Evolutionary conservation across 495 filamentous ascomycete species (phyloP), one percentile per base, ranked within the genome.

Genomic region (Daldinia grandis): DNA sequence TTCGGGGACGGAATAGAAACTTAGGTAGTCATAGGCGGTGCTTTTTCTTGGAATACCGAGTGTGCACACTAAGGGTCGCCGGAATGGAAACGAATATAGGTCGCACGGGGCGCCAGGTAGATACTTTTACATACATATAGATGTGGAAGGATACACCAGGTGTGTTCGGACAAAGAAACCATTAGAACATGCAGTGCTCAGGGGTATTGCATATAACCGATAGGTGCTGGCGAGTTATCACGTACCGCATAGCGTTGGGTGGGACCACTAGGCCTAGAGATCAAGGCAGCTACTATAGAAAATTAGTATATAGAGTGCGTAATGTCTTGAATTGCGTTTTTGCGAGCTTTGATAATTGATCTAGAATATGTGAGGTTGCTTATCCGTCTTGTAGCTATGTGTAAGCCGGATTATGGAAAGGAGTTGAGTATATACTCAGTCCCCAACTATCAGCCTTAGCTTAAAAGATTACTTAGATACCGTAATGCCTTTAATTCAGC

Each of bases 41-140:
- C 49, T 54, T 63, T 62, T 64, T 53, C 59, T 19, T 58, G 57
- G 53, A 28, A 67, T 68, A 50, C 42, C 44, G 14, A 40, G 24
- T 61, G 35, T 60, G 38, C 57, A 65, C 38, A 53, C 58, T 27
- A 58, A 62, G 17, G 56, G 38, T 25, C 2, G 15, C 49, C 30
- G 37, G 57, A 28, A 27, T 17, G 49, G 4, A 37, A 38, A 68
- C 9, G 15, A 58, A 38, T 28, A 30, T 63, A 61, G 12, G n/a
- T 49, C 38, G 31, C 56, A 42, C 44, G 19, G 51, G 27, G 25
- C 8, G 24, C 33, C 31, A 38, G 30, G 33, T 31, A 40, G 4
- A 19, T 49, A 50, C 51, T 28, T 35, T 62, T 53, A 53, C 49
- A 61, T 53, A 53, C 49, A 61, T 66, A 71, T 71, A 71, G 68